phyloP scores from a whole-genome alignment of 768 basidiomycete genomes.

The Porpolomopsis calyptriformis region DNA sequence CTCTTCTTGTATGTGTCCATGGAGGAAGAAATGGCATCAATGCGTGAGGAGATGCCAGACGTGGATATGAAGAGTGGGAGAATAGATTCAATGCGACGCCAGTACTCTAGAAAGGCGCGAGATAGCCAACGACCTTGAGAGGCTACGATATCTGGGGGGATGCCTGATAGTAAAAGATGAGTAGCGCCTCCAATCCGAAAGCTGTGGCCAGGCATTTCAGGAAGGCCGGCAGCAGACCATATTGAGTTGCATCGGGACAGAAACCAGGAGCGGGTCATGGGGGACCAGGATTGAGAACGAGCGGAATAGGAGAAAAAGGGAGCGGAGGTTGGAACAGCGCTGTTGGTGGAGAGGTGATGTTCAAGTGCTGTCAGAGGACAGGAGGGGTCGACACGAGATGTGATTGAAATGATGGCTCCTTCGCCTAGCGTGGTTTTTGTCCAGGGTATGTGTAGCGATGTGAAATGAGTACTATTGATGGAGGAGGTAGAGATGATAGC shows the following conservation, averaged over 20 bases:
- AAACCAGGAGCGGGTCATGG: slow-evolving; percentile 10
- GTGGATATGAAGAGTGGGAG: slow-evolving; percentile 13
- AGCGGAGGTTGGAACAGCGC: slow-evolving; percentile 9
- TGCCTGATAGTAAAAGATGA: slow-evolving; percentile 17
- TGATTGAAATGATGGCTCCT: slow-evolving; percentile 22
- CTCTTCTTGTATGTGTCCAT: too few relatives aligned
- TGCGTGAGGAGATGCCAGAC: too few relatives aligned
- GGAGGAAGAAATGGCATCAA: too few relatives aligned
- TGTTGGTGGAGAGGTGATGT: slow-evolving; percentile 15
- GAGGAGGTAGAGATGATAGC: background rate
- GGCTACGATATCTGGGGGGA: slow-evolving; percentile 23
- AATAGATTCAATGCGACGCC: slow-evolving; percentile 17
- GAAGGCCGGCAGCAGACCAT: slow-evolving; percentile 9
- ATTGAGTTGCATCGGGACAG: slow-evolving; percentile 9
- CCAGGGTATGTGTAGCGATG: slow-evolving; percentile 25
- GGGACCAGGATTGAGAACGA: background rate
- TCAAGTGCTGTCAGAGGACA: slow-evolving; percentile 14
- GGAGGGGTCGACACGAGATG: slow-evolving; percentile 8
- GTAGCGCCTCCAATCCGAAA: slow-evolving; percentile 22
- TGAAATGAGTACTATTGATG: slow-evolving; percentile 2
- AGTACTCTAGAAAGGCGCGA: slow-evolving; percentile 21
- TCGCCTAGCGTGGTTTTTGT: slow-evolving; percentile 21
- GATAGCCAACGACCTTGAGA: slow-evolving; percentile 26
- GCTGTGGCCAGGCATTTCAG: slow-evolving; percentile 14
- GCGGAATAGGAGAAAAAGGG: slow-evolving; percentile 12